phyloP scores from a whole-genome alignment of 169 alveolate species.

The Cytauxzoon felis region DNA sequence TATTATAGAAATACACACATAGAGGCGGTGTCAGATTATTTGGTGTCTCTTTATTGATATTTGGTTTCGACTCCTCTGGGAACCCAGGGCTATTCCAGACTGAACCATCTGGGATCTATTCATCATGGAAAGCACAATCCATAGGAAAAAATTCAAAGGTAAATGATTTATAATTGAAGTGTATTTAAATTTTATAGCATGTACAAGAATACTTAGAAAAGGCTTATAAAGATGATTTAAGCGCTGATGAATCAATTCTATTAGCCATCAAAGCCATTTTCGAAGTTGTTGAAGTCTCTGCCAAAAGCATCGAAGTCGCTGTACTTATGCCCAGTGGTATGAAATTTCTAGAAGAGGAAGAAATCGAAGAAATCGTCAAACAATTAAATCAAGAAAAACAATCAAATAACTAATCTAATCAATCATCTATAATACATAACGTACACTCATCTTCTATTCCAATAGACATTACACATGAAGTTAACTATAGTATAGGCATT shows the following conservation, averaged over 20 bases:
- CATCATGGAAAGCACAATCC: conserved; percentile 98
- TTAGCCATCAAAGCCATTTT: conserved; percentile 90
- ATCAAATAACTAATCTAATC: neutral
- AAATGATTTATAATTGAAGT: neutral
- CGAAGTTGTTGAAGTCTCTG: conserved; percentile 87
- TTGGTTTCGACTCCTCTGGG: conserved; percentile 88
- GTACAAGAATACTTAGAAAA: conserved; percentile 93
- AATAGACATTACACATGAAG: too few species aligned
- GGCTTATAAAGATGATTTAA: conserved; percentile 85
- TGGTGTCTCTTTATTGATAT: conserved; percentile 94
- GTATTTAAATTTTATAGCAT: conserved; percentile 1
- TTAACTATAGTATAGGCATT: too few species aligned
- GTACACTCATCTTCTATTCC: too few species aligned
- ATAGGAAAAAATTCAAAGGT: conserved; percentile 95
- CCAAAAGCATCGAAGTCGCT: conserved; percentile 84
- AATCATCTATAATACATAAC: too few species aligned
- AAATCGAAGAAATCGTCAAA: conserved; percentile 56
- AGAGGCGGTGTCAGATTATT: conserved; percentile 99
- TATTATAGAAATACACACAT: conserved; percentile 87
- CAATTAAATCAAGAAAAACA: conserved; percentile 13
- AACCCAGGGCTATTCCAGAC: conserved; percentile 91
- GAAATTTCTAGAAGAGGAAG: conserved; percentile 61
- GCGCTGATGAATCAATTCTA: conserved; percentile 83
- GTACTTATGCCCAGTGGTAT: conserved; percentile 71
- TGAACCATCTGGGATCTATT: conserved; percentile 97